Evolutionary conservation across 306 rosid species (phyloP), one percentile per base, ranked within the genome.

Genomic region (Betula pendula): DNA sequence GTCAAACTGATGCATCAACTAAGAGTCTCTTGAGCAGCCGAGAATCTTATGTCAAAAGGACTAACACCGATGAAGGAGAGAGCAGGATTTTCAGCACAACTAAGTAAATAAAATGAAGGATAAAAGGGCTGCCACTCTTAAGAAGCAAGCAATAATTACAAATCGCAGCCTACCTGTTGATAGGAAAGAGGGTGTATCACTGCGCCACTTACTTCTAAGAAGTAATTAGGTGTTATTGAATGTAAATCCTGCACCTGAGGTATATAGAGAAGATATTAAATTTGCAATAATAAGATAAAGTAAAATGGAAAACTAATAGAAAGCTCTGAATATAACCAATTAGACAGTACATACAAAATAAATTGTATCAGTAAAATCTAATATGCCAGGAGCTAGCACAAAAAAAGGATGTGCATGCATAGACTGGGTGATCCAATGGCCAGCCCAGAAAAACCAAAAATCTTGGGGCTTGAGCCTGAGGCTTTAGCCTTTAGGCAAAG

Each of bases 141-240:
- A 52, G 79, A 69, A 43, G 6, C 14, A 68, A 15, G 43, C 6
- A 74, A 15, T 10, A 17, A 15, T 42, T 68, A 50, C 25, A 24
- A 52, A 75, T 56, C 52, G 51, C 81, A 73, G 79, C 97, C 83
- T 77, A 94, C 98, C 97, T 95, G 98, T 81, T 95, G 98, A 81
- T 95, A 95, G 9, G 98, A 95, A 77, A 95, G 98, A 31, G 98
- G 98, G 50, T 92, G 97, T 80, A 95, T 90, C 76, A 95, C 92
- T 72, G 92, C 98, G 60, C 98, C 98, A 80, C 98, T 89, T 65
- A 95, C 89, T 92, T 95, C 93, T 49, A 95, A 83, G 88, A 95
- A 95, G 88, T 83, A 84, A 89, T 88, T 80, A 33, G 97, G 98
- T 75, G 98, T 95, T 81, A 92, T 85, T 27, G 91, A 90, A 77